A percentile compares a stretch with the other conserved stretches of the same genome.
Conservation (phyloP, 2,329 filamentous ascomycete species). For the Scopulariopsis brevicaulis region DNA sequence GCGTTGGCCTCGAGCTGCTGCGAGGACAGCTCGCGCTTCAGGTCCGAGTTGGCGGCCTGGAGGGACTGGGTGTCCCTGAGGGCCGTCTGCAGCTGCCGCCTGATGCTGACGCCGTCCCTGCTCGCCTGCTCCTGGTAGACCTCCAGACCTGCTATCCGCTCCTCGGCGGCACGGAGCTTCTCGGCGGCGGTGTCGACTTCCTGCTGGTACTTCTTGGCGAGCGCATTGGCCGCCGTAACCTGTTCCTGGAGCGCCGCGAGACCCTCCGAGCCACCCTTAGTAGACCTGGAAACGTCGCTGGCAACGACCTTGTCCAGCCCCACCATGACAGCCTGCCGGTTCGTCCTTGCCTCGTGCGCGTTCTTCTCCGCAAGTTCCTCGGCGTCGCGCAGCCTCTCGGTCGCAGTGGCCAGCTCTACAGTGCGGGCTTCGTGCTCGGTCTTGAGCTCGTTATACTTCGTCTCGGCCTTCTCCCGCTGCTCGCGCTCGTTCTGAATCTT, state of each 20-base stretch:
- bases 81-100: constrained; percentile 77
- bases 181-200: constrained; percentile 81
- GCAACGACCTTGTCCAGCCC: constrained; percentile 66
- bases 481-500: constrained; percentile 74
- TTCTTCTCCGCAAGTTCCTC: constrained; percentile 84
- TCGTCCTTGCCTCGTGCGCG: constrained; percentile 75
- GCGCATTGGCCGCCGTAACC: constrained; percentile 60
- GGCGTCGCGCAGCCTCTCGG: constrained; percentile 67
- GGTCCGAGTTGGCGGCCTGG: constrained; percentile 67
- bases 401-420: constrained; percentile 63
- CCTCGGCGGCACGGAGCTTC: constrained; percentile 83
- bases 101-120: constrained; percentile 79
- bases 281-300: constrained; percentile 34
- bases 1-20: constrained; percentile 94
- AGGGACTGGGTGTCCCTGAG: constrained; percentile 76
- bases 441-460: constrained; percentile 64
- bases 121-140: constrained; percentile 96
- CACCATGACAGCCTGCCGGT: constrained; percentile 70
- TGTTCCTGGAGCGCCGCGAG: constrained; percentile 68
- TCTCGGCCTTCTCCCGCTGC: constrained; percentile 64
- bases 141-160: constrained; percentile 91
- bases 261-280: constrained; percentile 49
- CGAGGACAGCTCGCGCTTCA: constrained; percentile 71
- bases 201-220: constrained; percentile 81
- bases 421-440: constrained; percentile 73